Evolutionary conservation across 2,329 filamentous ascomycete species (phyloP).

Genomic region (Elsinoe fawcettii): DNA sequence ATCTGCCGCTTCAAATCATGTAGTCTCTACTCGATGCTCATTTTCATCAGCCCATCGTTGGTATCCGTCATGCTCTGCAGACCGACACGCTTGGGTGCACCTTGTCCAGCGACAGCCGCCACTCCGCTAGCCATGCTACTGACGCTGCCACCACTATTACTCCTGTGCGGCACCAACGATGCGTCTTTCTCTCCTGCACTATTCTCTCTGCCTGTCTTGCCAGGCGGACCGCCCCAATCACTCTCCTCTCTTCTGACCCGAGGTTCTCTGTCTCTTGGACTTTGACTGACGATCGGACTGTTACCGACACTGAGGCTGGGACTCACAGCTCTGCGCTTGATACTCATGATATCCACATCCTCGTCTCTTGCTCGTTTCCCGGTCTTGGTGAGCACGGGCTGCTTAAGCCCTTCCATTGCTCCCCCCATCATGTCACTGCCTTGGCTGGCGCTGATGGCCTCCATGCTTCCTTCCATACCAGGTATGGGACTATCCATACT

Average conservation of each 20-base stretch:
- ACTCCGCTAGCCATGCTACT: slow-evolving; percentile 12
- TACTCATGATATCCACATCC: slow-evolving; percentile 77
- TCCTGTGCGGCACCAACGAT: slow-evolving; percentile 13
- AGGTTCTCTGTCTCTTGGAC: slow-evolving; percentile 54
- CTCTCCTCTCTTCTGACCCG: slow-evolving; percentile 36
- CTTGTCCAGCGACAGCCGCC: slow-evolving; percentile 20
- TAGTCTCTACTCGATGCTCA: slow-evolving; percentile 76
- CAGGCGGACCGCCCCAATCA: slow-evolving; percentile 13
- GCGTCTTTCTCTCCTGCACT: slow-evolving; percentile 7
- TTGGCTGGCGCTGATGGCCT: background rate
- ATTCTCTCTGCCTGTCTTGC: background rate
- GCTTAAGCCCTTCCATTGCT: slow-evolving; percentile 5
- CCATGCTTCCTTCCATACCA: background rate
- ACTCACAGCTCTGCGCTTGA: slow-evolving; percentile 86
- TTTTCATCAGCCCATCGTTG: slow-evolving; percentile 91
- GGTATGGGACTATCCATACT: slow-evolving; percentile 50
- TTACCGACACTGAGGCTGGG: slow-evolving; percentile 77
- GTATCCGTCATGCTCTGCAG: slow-evolving; percentile 92
- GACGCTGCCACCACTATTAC: slow-evolving; percentile 16
- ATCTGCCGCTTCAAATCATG: background rate
- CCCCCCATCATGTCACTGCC: background rate
- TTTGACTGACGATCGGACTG: slow-evolving; percentile 74
- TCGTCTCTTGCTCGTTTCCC: slow-evolving; percentile 79
- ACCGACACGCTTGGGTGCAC: slow-evolving; percentile 54
- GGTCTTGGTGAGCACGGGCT: slow-evolving; percentile 28